These are phyloP conservation scores for Crithidia thermophila DNA, from an alignment of 208 protist species.

Conservation along the genomic window DNA sequence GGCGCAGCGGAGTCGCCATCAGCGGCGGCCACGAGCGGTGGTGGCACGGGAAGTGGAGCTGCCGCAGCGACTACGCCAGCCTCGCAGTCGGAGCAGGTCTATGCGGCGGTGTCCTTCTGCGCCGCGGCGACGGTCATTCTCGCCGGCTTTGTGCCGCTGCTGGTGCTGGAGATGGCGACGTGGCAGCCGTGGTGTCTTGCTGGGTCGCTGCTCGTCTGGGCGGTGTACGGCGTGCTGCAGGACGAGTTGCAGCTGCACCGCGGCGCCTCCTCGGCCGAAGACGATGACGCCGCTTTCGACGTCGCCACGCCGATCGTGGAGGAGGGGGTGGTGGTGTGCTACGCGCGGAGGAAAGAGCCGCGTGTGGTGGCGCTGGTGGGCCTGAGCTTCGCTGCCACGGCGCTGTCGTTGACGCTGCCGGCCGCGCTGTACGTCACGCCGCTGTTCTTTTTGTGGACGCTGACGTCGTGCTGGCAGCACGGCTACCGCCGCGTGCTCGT, in stretches of 20 bases:
- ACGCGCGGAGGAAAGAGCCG: constrained; percentile 17
- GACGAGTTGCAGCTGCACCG: constrained; percentile 35
- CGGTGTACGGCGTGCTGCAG: constrained; percentile 13
- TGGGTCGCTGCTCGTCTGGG: constrained; percentile 26
- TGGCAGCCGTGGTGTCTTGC: constrained; percentile 36
- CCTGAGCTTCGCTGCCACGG: constrained; percentile 6
- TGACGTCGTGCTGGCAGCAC: constrained; percentile 46
- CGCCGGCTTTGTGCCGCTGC: constrained; percentile 35
- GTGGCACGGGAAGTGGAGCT: neutral
- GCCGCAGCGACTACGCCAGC: no score
- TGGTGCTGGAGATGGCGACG: constrained; percentile 47
- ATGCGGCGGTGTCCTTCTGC: neutral
- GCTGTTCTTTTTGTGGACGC: constrained; percentile 31
- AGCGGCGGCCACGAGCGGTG: neutral
- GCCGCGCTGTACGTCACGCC: constrained; percentile 25
- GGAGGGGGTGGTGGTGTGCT: constrained; percentile 29
- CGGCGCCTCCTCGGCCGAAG: neutral
- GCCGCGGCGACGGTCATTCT: constrained; percentile 21
- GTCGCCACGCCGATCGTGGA: constrained; percentile 24
- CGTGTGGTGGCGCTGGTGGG: constrained; percentile 13
- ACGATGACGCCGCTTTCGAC: constrained; percentile 29
- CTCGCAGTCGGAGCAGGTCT: neutral
- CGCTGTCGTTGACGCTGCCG: constrained; percentile 20
- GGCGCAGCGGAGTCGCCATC: neutral
- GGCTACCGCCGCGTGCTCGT: constrained; percentile 48